Percentiles rank a stretch among this genome's conserved stretches.
phyloP scores from a whole-genome alignment of 2,329 filamentous ascomycete species.

The Penicillium sp. region DNA sequence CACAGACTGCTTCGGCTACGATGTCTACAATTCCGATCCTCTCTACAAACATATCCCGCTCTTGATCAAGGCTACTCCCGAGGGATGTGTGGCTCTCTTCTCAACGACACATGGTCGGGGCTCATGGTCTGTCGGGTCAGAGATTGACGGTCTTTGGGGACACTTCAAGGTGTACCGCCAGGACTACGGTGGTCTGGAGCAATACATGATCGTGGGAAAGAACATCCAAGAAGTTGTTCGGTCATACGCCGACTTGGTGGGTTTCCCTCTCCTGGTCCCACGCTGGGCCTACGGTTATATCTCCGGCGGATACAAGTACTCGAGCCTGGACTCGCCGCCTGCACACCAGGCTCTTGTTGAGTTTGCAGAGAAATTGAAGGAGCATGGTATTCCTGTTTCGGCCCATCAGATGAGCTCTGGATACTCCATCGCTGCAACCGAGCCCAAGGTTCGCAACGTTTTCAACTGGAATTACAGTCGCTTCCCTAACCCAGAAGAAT shows the following conservation, averaged over 20 bases:
- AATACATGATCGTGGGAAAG: conserved; percentile 70
- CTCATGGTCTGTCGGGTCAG: conserved; percentile 68
- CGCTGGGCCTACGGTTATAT: conserved; percentile 76
- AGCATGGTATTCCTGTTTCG: conserved; percentile 71
- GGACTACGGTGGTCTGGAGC: conserved; percentile 71
- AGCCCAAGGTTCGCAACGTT: conserved; percentile 72
- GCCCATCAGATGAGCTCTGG: conserved; percentile 75
- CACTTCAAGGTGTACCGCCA: conserved; percentile 75
- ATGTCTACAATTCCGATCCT: conserved; percentile 71
- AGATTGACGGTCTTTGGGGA: conserved; percentile 78
- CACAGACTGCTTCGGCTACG: conserved; percentile 75
- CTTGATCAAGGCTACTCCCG: conserved; percentile 68
- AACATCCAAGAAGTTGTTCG: conserved; percentile 69
- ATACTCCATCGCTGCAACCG: conserved; percentile 69
- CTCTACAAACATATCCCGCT: conserved; percentile 78
- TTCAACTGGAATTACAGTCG: conserved; percentile 73
- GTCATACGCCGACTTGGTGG: conserved; percentile 69
- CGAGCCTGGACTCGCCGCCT: conserved; percentile 60
- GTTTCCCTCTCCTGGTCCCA: conserved; percentile 69
- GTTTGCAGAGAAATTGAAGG: conserved; percentile 64
- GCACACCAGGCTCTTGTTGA: conserved; percentile 62
- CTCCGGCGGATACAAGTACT: conserved; percentile 68
- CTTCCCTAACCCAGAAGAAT: conserved; percentile 70
- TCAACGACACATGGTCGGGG: conserved; percentile 69
- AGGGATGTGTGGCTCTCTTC: conserved; percentile 69